Evolutionary conservation across 1,284 basidiomycete species (phyloP), one percentile per base, ranked within the genome.

Genomic region (Ceratobasidium sp.): DNA sequence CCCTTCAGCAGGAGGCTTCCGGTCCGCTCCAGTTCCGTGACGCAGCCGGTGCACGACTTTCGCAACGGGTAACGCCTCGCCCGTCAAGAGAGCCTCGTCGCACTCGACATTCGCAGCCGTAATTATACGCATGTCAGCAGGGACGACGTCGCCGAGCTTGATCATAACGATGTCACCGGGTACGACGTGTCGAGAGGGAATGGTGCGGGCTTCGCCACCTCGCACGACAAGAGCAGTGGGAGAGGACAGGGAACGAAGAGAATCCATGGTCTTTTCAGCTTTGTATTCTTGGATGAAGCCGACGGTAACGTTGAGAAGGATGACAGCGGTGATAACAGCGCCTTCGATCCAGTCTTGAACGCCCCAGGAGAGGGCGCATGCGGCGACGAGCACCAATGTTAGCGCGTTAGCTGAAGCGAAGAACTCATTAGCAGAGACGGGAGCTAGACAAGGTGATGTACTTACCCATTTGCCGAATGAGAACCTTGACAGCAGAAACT

Each of bases 271-370:
- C 79, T 88, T 88, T 77, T 89, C 88, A 0, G 87, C 87, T 24
- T 83, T 82, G 76, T 88, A 87, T 79, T 89, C 88, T 77, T 88
- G 87, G 75, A 87, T 83, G 78, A 86, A 87, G 11, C 87, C 87
- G 63, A 88, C 85, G 53, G 79, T 69, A 53, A 82, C 78, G 78
- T 83, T 83, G 64, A 76, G 65, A 24, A 59, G 81, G 44, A 91
- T 88, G 48, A 92, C 86, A 24, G 87, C 89, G 11, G 87, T 87
- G 74, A 91, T 89, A 56, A 91, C 90, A 65, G 87, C 89, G 24
- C 88, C 90, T 78, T 88, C 88, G 76, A 91, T 87, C 83, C 87
- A 92, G 74, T 89, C 88, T 78, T 86, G 82, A n/a, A 88, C 87
- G 75, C 87, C 90, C 75, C 91, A 89, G 4, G 89, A 90, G 27